Conservation (phyloP, 345 rosid species). For the Rhodomyrtus tomentosa region DNA sequence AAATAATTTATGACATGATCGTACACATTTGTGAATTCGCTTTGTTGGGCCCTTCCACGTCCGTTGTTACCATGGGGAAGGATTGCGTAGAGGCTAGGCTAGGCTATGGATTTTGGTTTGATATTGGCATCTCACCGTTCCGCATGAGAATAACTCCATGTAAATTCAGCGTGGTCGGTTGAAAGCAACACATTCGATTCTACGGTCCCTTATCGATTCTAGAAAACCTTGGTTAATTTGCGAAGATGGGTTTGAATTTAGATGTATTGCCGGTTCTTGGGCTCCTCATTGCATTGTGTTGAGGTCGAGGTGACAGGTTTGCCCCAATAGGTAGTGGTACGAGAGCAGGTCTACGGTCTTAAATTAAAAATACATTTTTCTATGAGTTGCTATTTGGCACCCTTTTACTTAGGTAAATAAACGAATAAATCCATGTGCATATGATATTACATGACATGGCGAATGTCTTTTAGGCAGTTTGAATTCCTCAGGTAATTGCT, state of each 20-base stretch:
- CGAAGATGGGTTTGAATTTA: background rate
- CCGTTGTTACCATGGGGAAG: background rate
- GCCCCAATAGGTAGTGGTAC: background rate
- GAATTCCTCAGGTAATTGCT: background rate
- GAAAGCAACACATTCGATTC: background rate
- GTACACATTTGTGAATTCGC: background rate
- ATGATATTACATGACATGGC: background rate
- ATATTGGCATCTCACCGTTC: background rate
- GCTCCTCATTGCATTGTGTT: background rate
- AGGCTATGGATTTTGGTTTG: background rate
- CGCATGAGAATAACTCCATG: background rate
- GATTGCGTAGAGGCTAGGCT: background rate
- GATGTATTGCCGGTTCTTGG: background rate
- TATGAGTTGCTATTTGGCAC: background rate
- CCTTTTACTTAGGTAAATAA: background rate
- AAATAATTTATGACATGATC: background rate
- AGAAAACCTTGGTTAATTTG: background rate
- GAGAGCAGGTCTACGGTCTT: background rate
- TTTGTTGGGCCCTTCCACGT: conserved; percentile 1
- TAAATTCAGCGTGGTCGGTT: background rate
- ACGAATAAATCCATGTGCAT: background rate
- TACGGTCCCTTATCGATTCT: background rate
- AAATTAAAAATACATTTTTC: background rate
- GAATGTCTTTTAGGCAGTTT: background rate
- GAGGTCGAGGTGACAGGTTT: background rate